Evolutionary conservation across 108 stramenopile species (phyloP), one percentile per base, ranked within the genome.

Genomic region (Cyclotella atomus): DNA sequence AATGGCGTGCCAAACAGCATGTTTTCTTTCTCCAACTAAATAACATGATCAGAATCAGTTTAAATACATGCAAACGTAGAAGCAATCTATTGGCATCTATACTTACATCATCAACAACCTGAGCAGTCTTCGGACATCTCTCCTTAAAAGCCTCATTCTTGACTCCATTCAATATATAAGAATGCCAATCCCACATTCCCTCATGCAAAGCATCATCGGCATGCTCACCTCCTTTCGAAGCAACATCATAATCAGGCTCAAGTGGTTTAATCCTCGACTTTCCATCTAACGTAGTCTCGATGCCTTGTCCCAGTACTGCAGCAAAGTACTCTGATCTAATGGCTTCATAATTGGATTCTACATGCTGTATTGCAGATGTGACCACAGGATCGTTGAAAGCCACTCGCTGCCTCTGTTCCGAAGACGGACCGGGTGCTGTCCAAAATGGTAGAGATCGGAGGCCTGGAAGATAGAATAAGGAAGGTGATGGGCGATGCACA

Each of bases 141-240:
- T 83, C 64, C 24, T 25, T 57, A 69, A 96, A 93, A 25, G 53
- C 29, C 1, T 72, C 68, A 62, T 88, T 87, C 6, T 83, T 60
- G 21, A 59, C 45, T 15, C 93, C 96, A 64, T 94, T 94, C 34
- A 76, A 67, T 29, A 97, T 71, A 75, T 94, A 97, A 2, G 90
- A 87, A 69, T 94, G 89, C 96, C 96, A 97, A 69, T 97, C 92
- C 96, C 96, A 97, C 17, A 61, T 65, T 5, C 94, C 91, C 25
- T 47, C 12, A 63, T 89, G 86, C 27, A 49, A 65, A 30, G 44
- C 69, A 78, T 46, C 36, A 43, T 69, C 66, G 16, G 77, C 60
- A 43, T 83, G 84, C 29, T 82, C 84, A 24, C 46, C 81, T 33
- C 84, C 70, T 69, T 87, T 75, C 14, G 79, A 69, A 16, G 62